Percentiles rank a stretch among this genome's conserved stretches.
Conservation (phyloP, 176 grass and related monocot genomes). For the Oryza rufipogon region DNA sequence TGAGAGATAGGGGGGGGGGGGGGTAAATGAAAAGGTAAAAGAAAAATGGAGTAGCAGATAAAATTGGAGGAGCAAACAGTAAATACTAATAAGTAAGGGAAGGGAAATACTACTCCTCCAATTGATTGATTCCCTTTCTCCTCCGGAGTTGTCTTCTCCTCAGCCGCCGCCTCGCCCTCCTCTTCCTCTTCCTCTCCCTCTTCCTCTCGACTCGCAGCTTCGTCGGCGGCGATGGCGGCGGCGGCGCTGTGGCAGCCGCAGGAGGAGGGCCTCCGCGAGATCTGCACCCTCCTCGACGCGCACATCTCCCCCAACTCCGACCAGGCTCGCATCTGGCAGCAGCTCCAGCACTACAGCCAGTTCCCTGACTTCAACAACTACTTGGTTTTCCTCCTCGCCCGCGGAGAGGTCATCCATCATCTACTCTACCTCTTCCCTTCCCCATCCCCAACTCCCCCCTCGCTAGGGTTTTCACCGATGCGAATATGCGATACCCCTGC, state of each 20-base stretch:
- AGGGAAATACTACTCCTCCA: too few species aligned
- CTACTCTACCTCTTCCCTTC: not conserved
- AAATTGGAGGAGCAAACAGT: too few species aligned
- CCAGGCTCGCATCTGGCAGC: constrained; percentile 86
- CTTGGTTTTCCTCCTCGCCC: constrained; percentile 82
- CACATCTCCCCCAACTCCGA: constrained; percentile 97
- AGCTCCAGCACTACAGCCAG: constrained; percentile 91
- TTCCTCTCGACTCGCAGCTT: not conserved
- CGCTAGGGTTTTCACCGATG: constrained; percentile 34
- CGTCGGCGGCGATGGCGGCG: constrained; percentile 42
- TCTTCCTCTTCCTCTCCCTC: not conserved
- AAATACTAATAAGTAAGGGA: too few species aligned
- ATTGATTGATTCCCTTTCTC: too few species aligned
- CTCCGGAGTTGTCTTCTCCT: too few species aligned
- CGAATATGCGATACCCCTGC: not conserved
- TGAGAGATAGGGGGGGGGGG: too few species aligned
- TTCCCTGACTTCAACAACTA: constrained; percentile 99
- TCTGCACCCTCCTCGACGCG: constrained; percentile 80
- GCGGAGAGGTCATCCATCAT: constrained; percentile 57
- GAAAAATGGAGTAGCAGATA: too few species aligned
- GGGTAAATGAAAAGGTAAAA: too few species aligned
- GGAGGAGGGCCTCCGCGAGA: constrained; percentile 97
- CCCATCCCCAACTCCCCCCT: not conserved
- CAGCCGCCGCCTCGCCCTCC: too few species aligned
- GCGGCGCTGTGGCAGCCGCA: constrained; percentile 79